Conservation (phyloP, 2,329 filamentous ascomycete species). For the Penicillium sp. region DNA sequence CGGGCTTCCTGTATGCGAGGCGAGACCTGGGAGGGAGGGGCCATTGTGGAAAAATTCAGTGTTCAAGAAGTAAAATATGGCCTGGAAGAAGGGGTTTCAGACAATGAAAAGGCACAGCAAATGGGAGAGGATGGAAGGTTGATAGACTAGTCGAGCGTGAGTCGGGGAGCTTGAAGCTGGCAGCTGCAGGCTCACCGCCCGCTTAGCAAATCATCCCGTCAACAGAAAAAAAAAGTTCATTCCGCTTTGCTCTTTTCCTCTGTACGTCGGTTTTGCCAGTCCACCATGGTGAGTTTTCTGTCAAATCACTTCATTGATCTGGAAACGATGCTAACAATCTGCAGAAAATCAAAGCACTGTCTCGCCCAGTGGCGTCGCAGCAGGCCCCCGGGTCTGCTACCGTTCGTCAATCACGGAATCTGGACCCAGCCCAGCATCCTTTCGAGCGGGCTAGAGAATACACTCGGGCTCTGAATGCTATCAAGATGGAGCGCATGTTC, state of each 20-base stretch:
- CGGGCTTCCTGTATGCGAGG: slow-evolving; percentile 84
- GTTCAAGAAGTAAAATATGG: neutral
- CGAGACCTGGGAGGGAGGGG: slow-evolving; percentile 51
- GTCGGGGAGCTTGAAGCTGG: slow-evolving; percentile 29
- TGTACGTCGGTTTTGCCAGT: slow-evolving; percentile 12
- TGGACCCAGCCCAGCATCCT: slow-evolving; percentile 83
- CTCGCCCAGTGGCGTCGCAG: slow-evolving; percentile 47
- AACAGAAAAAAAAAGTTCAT: slow-evolving; percentile 34
- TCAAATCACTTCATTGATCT: neutral
- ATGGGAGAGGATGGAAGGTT: slow-evolving; percentile 16
- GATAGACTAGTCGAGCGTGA: slow-evolving; percentile 16
- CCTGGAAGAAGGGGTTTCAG: neutral
- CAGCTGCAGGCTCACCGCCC: slow-evolving; percentile 34
- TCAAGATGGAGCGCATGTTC: slow-evolving; percentile 93
- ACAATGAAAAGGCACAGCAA: slow-evolving; percentile 4
- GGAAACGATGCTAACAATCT: slow-evolving; percentile 8
- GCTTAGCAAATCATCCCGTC: slow-evolving; percentile 32
- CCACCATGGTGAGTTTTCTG: slow-evolving; percentile 32
- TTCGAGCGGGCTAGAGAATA: slow-evolving; percentile 91
- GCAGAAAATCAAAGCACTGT: slow-evolving; percentile 59
- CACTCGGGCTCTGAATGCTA: slow-evolving; percentile 75
- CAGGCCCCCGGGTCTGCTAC: slow-evolving; percentile 49
- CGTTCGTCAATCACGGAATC: slow-evolving; percentile 50
- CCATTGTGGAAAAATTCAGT: slow-evolving; percentile 41
- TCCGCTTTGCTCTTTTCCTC: slow-evolving; percentile 15